Evolutionary conservation across 305 asterid species (phyloP).

Genomic region (Fraxinus paxiana): DNA sequence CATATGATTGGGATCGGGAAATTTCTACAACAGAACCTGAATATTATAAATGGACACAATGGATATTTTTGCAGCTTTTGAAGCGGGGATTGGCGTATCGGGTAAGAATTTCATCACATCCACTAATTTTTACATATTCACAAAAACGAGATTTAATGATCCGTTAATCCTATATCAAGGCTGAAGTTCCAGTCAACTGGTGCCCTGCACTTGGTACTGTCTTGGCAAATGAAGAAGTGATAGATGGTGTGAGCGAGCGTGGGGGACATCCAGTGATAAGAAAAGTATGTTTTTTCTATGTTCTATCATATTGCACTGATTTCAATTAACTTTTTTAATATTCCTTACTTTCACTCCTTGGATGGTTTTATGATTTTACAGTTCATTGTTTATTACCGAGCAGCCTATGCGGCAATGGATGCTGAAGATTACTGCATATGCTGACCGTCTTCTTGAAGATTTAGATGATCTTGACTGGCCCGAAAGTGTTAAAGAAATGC

Average conservation of each 20-base stretch:
- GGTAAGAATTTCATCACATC: conserved; percentile 33
- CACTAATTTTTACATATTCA: conserved; percentile 3
- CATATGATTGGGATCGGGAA: conserved; percentile 98
- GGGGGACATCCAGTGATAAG: conserved; percentile 96
- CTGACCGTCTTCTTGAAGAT: conserved; percentile 95
- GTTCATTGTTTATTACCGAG: conserved; percentile 93
- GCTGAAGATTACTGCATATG: conserved; percentile 97
- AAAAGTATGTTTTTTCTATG: conserved; percentile 48
- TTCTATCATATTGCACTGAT: conserved; percentile 10
- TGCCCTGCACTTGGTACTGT: conserved; percentile 99
- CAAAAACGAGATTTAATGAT: conserved; percentile 6
- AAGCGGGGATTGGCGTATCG: conserved; percentile 92
- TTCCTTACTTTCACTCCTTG: conserved; percentile 48
- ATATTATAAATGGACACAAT: conserved; percentile 92
- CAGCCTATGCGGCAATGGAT: conserved; percentile 99
- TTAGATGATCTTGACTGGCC: conserved; percentile 96
- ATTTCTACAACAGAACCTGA: conserved; percentile 92
- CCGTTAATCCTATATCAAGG: conserved; percentile 43
- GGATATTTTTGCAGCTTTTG: conserved; percentile 95
- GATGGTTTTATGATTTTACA: conserved; percentile 89
- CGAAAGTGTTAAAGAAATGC: conserved; percentile 96
- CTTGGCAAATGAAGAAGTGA: conserved; percentile 91
- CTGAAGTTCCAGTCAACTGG: conserved; percentile 99
- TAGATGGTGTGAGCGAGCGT: conserved; percentile 96
- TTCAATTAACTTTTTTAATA: conserved; percentile 20